Percentiles rank a stretch among this genome's conserved stretches.
Evolutionary conservation across 2,329 filamentous ascomycete genomes (phyloP).

Genomic region (Xylaria digitata): DNA sequence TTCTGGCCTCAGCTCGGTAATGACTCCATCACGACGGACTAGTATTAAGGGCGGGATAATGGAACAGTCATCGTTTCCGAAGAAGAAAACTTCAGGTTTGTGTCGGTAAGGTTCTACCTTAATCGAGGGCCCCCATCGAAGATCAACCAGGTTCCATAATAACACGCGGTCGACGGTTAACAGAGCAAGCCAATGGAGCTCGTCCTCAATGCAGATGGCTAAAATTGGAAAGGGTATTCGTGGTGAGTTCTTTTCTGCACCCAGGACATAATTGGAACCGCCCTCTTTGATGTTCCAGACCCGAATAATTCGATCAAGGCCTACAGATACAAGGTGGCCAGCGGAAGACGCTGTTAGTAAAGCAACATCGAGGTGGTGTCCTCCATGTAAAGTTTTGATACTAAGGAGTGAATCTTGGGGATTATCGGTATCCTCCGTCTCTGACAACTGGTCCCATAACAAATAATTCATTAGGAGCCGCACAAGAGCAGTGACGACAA

Average conservation of each 20-base stretch:
- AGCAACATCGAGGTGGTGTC: conserved; percentile 76
- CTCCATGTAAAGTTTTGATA: conserved; percentile 69
- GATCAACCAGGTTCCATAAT: conserved; percentile 71
- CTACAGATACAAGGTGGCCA: conserved; percentile 75
- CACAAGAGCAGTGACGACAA: conserved; percentile 72
- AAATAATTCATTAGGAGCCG: conserved; percentile 79
- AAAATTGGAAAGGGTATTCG: conserved; percentile 68
- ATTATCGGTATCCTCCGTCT: conserved; percentile 58
- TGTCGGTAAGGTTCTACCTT: conserved; percentile 68
- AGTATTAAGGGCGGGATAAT: conserved; percentile 65
- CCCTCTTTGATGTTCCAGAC: conserved; percentile 71
- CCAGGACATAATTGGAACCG: conserved; percentile 54
- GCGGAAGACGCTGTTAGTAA: conserved; percentile 71
- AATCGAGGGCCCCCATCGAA: conserved; percentile 66
- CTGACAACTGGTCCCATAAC: conserved; percentile 71
- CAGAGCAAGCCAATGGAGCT: conserved; percentile 73
- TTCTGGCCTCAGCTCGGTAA: conserved; percentile 68
- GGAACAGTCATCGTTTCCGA: conserved; percentile 58
- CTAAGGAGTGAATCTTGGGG: conserved; percentile 65
- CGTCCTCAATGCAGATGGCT: conserved; percentile 72
- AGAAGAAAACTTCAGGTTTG: conserved; percentile 72
- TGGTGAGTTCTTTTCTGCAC: conserved; percentile 55
- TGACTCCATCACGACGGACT: conserved; percentile 71
- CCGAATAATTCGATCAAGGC: conserved; percentile 75
- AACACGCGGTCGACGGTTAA: conserved; percentile 68